phyloP scores from a whole-genome alignment of 768 basidiomycete species.

The Boletus edulis region DNA sequence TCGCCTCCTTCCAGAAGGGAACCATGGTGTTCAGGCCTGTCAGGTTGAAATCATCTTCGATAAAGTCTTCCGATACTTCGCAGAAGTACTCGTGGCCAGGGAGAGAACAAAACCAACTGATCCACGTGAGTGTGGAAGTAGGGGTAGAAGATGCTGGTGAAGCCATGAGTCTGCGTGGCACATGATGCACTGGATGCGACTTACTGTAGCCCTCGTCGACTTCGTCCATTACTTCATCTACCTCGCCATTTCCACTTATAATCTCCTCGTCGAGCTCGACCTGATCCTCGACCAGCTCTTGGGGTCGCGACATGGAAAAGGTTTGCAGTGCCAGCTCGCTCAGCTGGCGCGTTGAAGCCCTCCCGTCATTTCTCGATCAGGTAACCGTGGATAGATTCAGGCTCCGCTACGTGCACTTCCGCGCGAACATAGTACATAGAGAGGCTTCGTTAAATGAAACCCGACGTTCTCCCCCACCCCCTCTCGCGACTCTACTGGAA shows the following conservation, averaged over 20 bases:
- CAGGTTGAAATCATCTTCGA: constrained; percentile 98
- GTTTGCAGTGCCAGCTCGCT: constrained; percentile 18
- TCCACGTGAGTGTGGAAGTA: constrained; percentile 92
- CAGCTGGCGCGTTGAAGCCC: constrained; percentile 20
- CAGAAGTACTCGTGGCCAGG: constrained; percentile 98
- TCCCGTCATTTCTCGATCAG: constrained; percentile 23
- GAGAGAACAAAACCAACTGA: constrained; percentile 93
- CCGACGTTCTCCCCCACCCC: not conserved
- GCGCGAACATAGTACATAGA: not conserved
- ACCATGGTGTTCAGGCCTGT: constrained; percentile 95
- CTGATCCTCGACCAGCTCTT: constrained; percentile 45
- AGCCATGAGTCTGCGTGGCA: constrained; percentile 10
- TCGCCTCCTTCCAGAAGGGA: constrained; percentile 99
- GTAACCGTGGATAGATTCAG: constrained; percentile 24
- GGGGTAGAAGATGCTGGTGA: constrained; percentile 79
- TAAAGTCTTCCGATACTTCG: constrained; percentile 98
- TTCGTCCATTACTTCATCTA: constrained; percentile 79
- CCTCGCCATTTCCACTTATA: constrained; percentile 55
- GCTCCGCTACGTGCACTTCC: constrained; percentile 25
- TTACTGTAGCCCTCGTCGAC: constrained; percentile 72
- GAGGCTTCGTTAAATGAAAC: not conserved
- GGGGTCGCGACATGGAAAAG: constrained; percentile 37
- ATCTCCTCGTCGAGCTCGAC: constrained; percentile 58
- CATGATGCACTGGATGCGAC: constrained; percentile 31
- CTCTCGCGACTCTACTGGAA: constrained; percentile 26